Evolutionary conservation across 2,329 filamentous ascomycete species (phyloP).

Genomic region (Fusarium abutilonis): DNA sequence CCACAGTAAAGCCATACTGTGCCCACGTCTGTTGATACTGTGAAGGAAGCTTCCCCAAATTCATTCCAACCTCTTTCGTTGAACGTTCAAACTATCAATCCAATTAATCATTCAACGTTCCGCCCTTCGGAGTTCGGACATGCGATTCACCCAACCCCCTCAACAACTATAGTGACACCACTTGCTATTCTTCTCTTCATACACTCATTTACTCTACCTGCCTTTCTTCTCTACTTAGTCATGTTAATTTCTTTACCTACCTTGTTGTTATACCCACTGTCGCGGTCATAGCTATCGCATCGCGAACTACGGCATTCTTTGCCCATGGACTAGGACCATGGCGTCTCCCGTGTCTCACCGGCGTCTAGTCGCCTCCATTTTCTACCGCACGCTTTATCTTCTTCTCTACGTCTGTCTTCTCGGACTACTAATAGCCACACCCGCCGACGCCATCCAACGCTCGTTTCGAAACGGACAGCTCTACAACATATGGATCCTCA

Average conservation of each 20-base stretch:
- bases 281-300: slow-evolving; percentile 19
- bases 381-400: slow-evolving; percentile 83
- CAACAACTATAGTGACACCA: slow-evolving; percentile 30
- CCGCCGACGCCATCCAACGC: slow-evolving; percentile 82
- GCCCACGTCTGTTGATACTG: background rate
- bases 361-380: slow-evolving; percentile 75
- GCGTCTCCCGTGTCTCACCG: slow-evolving; percentile 53
- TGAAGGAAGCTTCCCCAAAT: slow-evolving; percentile 21
- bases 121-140: slow-evolving; percentile 37
- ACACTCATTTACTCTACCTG: slow-evolving; percentile 28
- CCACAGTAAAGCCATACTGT: slow-evolving; percentile 15
- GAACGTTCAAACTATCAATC: slow-evolving; percentile 11
- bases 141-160: slow-evolving; percentile 40
- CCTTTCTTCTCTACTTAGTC: slow-evolving; percentile 38
- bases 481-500: slow-evolving; percentile 86
- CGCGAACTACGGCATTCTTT: slow-evolving; percentile 13
- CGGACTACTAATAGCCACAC: slow-evolving; percentile 79
- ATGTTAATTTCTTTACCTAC: slow-evolving; percentile 40
- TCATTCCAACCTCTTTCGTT: slow-evolving; percentile 32
- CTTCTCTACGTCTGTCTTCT: slow-evolving; percentile 78
- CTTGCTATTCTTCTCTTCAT: slow-evolving; percentile 16
- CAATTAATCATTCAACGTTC: slow-evolving; percentile 30
- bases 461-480: slow-evolving; percentile 72
- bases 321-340: slow-evolving; percentile 33
- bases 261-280: slow-evolving; percentile 27